phyloP scores from a whole-genome alignment of 73 alveolate species.

The Paraurostyla sp. region DNA sequence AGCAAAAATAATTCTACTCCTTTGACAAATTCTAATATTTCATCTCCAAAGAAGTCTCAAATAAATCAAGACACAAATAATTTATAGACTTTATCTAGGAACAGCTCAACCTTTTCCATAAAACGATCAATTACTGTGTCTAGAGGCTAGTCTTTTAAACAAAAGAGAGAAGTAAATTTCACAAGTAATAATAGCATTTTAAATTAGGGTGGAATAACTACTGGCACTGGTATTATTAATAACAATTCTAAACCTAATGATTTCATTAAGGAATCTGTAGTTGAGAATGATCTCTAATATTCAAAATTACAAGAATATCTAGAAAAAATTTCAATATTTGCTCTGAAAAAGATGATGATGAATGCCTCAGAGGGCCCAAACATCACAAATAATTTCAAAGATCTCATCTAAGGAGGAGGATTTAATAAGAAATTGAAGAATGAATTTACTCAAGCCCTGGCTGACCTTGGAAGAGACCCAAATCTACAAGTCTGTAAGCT shows the following conservation, averaged over 20 bases:
- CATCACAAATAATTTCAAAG: neutral
- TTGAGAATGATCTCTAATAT: neutral
- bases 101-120: neutral
- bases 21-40: neutral
- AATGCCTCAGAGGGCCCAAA: slow-evolving; percentile 21
- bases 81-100: neutral
- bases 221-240: neutral
- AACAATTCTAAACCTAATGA: neutral
- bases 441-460: neutral
- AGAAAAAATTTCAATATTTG: neutral
- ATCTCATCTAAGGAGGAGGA: neutral
- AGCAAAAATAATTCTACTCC: neutral
- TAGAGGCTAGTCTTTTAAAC: slow-evolving; percentile 18
- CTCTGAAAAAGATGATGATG: slow-evolving; percentile 15
- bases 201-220: neutral
- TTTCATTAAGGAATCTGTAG: neutral
- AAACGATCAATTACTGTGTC: neutral
- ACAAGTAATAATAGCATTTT: neutral
- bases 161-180: neutral
- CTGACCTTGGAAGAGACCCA: slow-evolving; percentile 9
- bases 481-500: slow-evolving; percentile 1
- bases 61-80: neutral
- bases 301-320: neutral
- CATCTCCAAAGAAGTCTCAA: neutral
- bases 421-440: neutral